Evolutionary conservation across 805 yeast species (phyloP), one percentile per base, ranked within the genome.

Genomic region (Lipomyces oligophaga): DNA sequence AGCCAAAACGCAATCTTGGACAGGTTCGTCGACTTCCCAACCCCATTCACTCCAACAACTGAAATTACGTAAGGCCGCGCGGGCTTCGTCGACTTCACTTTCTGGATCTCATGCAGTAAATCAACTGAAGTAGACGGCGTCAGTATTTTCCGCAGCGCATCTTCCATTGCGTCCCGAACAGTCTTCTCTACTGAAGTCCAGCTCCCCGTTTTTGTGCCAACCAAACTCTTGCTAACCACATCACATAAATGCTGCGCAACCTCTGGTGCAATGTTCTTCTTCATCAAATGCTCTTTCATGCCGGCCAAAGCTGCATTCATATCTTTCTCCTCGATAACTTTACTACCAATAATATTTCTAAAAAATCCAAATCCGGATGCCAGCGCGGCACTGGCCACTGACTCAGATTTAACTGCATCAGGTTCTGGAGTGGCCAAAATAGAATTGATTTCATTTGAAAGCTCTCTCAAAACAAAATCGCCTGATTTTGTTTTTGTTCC

Each of bases 21-120:
- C 52, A 90, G 71, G 61, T 90, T 93, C 1, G 98, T 90, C 0
- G 97, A 90, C 66, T 90, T 90, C 11, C 98, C 98, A 33, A 90
- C 98, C 36, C 98, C 98, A 65, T 90, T 90, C 18, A 90, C 98
- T 34, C 98, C 98, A 21, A 90, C 97, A 19, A 90, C 90, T 0
- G 97, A 88, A 46, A 90, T 86, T n/a, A 90, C 96, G 57, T 86
- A 90, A 1, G 98, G 97, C 6, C 77, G 64, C 25, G 68, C 61
- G 1, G 49, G 20, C 6, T 34, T 30, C 21, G 36, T 31, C 7
- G 47, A 31, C 21, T 41, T 40, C 5, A 42, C 43, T 11, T 37
- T 34, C 58, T 83, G 81, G 43, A 93, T 85, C 59, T 87, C 95
- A 56, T 85, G 84, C 28, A 90, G 72, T 49, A 90, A 67, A 62